Evolutionary conservation across 2,329 filamentous ascomycete genomes (phyloP), one percentile per base, ranked within the genome.

Genomic region (Endocalyx cinctus): DNA sequence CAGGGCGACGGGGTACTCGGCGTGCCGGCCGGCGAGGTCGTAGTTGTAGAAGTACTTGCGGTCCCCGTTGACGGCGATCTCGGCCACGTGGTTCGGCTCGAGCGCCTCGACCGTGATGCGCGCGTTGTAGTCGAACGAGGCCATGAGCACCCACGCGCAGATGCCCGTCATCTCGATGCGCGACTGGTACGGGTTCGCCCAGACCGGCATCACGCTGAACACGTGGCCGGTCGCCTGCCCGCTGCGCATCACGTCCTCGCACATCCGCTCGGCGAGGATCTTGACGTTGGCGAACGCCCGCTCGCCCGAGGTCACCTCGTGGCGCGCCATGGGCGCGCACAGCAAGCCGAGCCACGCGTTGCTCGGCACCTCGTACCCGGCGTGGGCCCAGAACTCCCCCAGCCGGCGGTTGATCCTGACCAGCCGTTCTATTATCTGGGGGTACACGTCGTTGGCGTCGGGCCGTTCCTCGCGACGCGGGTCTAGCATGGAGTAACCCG

Each of bases 141-240:
- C 41, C 52, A 55, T 54, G 11, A 51, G 30, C 17, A 38, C 16
- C 49, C 48, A 55, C 28, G 52, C 50, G 25, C 40, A 41, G 36
- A 55, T 54, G 5, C 52, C 52, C 3, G 49, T 31, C 50, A 54
- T 47, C 37, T 55, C 50, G 11, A 55, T 20, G 25, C 52, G 42
- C 20, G 37, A 17, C 37, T 46, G 37, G 29, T 42, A 55, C 8
- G 50, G 50, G 15, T 46, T 41, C 13, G 50, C 40, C 48, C 50
- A 54, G 23, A 33, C 41, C 11, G 36, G 17, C 16, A 50, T 30
- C 33, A 48, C 35, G 20, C 17, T 22, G 19, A 14, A 5, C 12
- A 6, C 7, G 7, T 23, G 16, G 5, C 5, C 11, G 17, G 6
- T 13, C 6, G 11, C 20, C 8, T 17, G 20, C 3, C 13, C 23